Percentiles rank a stretch among this genome's conserved stretches.
phyloP scores from a whole-genome alignment of 1,284 basidiomycete genomes.

The Fomitopsis schrenkii region DNA sequence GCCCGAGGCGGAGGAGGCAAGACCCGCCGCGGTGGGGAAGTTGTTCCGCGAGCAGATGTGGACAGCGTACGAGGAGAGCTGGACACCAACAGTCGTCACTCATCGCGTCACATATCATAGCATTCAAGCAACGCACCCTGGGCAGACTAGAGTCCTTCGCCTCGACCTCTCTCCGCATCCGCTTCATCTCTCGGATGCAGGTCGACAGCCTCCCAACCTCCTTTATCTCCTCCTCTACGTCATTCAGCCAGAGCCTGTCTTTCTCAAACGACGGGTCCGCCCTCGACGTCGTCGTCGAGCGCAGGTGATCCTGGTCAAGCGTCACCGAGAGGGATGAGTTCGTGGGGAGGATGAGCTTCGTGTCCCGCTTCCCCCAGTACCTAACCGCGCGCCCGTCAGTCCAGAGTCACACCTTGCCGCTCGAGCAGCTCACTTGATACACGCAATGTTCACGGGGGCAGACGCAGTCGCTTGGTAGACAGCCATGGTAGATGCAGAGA shows the following conservation, averaged over 20 bases:
- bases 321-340: slow-evolving; percentile 98
- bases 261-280: slow-evolving; percentile 73
- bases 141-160: slow-evolving; percentile 56
- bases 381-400: slow-evolving; percentile 34
- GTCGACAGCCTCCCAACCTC: slow-evolving; percentile 74
- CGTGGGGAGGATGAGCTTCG: slow-evolving; percentile 92
- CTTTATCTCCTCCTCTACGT: slow-evolving; percentile 87
- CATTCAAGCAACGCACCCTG: slow-evolving; percentile 44
- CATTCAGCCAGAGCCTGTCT: slow-evolving; percentile 94
- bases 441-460: slow-evolving; percentile 95
- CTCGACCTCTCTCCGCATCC: slow-evolving; percentile 74
- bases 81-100: slow-evolving; percentile 2
- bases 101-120: neutral
- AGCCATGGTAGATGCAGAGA: slow-evolving; percentile 42
- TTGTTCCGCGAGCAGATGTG: slow-evolving; percentile 97
- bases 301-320: slow-evolving; percentile 92
- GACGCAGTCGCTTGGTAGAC: slow-evolving; percentile 86
- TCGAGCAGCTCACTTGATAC: slow-evolving; percentile 74
- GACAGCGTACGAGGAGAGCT: slow-evolving; percentile 74
- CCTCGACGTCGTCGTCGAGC: slow-evolving; percentile 91
- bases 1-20: slow-evolving; percentile 96
- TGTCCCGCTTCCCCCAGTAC: slow-evolving; percentile 99
- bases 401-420: slow-evolving; percentile 7
- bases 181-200: slow-evolving; percentile 88
- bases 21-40: slow-evolving; percentile 97